Conservation (phyloP, 163 green algal species). For the Volvox carteri region DNA sequence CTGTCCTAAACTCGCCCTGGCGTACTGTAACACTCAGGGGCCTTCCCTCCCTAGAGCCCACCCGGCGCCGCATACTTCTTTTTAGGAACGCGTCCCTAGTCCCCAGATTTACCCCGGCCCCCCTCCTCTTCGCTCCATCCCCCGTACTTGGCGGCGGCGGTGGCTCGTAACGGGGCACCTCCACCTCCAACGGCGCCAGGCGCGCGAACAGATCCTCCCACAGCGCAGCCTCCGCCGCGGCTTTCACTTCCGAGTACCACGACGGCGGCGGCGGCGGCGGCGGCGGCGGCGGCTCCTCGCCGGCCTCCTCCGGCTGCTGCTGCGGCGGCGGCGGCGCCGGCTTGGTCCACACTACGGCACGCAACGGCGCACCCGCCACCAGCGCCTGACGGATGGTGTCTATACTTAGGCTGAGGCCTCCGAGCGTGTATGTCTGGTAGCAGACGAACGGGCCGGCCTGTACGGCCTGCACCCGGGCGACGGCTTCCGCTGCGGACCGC, state of each 20-base stretch:
- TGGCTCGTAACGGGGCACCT: slow-evolving; percentile 46
- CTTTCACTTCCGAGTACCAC: slow-evolving; percentile 25
- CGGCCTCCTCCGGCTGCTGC: not conserved
- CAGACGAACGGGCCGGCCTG: slow-evolving; percentile 48
- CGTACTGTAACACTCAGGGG: too few species aligned
- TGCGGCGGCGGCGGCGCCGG: not conserved
- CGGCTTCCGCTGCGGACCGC: not conserved
- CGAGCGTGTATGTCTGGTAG: slow-evolving; percentile 70
- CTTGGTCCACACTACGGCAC: slow-evolving; percentile 57
- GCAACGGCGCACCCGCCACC: slow-evolving; percentile 57
- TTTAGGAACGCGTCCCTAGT: too few species aligned
- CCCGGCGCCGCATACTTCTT: too few species aligned
- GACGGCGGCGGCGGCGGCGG: not conserved
- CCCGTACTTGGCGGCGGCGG: slow-evolving; percentile 32
- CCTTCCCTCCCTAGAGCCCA: too few species aligned
- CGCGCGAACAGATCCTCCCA: slow-evolving; percentile 58
- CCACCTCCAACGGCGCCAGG: slow-evolving; percentile 57
- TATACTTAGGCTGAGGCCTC: slow-evolving; percentile 53
- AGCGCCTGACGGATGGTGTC: slow-evolving; percentile 43
- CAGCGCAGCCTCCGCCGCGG: slow-evolving; percentile 27
- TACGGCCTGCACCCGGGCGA: not conserved
- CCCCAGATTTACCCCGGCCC: too few species aligned
- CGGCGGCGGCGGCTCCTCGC: not conserved
- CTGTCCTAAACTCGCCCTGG: too few species aligned
- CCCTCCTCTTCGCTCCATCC: not conserved